Conservation (phyloP, 345 rosid species). For the Euphorbia lathyris region DNA sequence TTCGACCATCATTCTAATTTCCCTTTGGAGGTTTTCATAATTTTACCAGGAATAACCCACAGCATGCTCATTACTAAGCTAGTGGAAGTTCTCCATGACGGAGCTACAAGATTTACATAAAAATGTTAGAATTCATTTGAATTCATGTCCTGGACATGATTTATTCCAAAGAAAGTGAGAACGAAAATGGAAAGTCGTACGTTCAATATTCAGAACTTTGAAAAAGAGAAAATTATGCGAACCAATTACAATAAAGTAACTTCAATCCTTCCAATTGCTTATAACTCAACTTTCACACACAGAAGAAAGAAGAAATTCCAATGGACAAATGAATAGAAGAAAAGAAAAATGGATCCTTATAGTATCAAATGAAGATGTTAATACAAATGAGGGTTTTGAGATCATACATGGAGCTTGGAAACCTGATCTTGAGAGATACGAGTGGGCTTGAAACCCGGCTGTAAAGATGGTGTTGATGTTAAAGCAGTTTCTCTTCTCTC, state of each 20-base stretch:
- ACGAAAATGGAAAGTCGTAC: background rate
- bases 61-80: too few relatives aligned
- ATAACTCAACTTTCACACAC: background rate
- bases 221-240: background rate
- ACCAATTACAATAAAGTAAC: background rate
- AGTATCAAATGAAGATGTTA: background rate
- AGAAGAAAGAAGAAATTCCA: background rate
- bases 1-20: background rate
- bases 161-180: background rate
- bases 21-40: background rate
- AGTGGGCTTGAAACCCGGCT: slow-evolving; percentile 38
- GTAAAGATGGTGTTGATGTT: slow-evolving; percentile 43
- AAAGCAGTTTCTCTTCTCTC: slow-evolving; percentile 52
- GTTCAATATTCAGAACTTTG: background rate
- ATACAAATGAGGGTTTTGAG: background rate
- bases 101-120: too few relatives aligned
- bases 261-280: background rate
- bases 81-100: too few relatives aligned
- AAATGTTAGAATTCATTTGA: too few relatives aligned
- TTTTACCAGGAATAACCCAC: background rate
- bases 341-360: background rate
- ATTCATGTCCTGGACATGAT: too few relatives aligned
- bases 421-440: slow-evolving; percentile 44
- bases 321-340: background rate
- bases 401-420: slow-evolving; percentile 55